Evolutionary conservation across 225 moss, liverwort and hornwort genomes (phyloP).

Genomic region (Physcomitrellopsis africana): DNA sequence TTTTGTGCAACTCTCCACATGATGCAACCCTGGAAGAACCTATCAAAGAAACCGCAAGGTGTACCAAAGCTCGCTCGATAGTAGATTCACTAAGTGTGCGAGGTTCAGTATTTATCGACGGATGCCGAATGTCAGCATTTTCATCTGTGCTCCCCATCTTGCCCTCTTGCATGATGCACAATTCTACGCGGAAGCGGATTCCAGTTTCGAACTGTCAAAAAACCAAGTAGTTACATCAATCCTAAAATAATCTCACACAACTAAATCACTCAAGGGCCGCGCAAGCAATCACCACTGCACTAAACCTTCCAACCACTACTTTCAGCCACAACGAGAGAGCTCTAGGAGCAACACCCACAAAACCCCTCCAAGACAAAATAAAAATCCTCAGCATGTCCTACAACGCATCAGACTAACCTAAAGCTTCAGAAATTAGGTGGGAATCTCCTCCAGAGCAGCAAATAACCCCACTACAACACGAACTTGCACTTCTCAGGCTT

Average conservation of each 20-base stretch:
- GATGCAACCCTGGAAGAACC: background rate
- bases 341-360: too few species aligned
- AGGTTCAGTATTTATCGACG: constrained; percentile 50
- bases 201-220: constrained; percentile 2
- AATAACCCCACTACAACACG: too few species aligned
- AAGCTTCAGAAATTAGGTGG: background rate
- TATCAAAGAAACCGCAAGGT: background rate
- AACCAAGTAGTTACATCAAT: background rate
- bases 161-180: constrained; percentile 4
- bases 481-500: too few species aligned
- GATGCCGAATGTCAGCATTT: constrained; percentile 39
- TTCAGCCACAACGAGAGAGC: too few species aligned
- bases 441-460: background rate
- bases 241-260: background rate
- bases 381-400: background rate
- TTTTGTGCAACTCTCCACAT: background rate
- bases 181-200: background rate
- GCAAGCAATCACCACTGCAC: too few species aligned
- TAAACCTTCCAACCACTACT: too few species aligned
- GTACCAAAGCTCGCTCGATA: constrained; percentile 42
- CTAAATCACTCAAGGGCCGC: background rate
- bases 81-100: constrained; percentile 45
- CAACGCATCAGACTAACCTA: constrained; percentile 4
- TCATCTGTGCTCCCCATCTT: background rate
- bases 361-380: too few species aligned